Conservation (phyloP, 495 filamentous ascomycete genomes). For the Penicillium ochrochloron region DNA sequence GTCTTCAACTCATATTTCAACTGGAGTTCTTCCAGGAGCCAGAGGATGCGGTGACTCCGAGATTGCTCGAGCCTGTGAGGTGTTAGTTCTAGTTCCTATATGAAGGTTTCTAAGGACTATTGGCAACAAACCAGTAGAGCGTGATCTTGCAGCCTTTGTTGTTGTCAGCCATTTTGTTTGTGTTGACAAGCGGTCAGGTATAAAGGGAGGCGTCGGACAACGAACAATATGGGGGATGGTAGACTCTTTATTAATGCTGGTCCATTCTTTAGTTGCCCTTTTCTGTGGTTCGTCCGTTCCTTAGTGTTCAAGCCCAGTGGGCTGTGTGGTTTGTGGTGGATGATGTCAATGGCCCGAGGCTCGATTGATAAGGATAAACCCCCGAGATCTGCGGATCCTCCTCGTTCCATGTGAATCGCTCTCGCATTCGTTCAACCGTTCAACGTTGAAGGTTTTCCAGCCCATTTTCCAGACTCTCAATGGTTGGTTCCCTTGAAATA, state of each 20-base stretch:
- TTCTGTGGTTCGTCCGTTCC: background rate
- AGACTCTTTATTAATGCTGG: background rate
- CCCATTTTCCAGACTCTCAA: background rate
- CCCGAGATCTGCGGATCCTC: slow-evolving; percentile 21
- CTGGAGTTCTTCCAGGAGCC: slow-evolving; percentile 86
- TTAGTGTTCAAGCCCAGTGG: background rate
- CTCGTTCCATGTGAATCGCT: slow-evolving; percentile 24
- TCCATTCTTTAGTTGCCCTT: background rate
- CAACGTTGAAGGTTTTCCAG: background rate
- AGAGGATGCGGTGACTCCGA: slow-evolving; percentile 83
- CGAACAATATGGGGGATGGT: background rate
- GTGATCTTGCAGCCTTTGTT: slow-evolving; percentile 65
- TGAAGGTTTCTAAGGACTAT: background rate
- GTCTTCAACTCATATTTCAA: slow-evolving; percentile 76
- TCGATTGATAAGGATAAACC: slow-evolving; percentile 24
- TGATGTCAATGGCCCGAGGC: slow-evolving; percentile 36
- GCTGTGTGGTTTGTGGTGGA: background rate
- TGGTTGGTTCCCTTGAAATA: background rate
- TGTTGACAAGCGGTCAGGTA: background rate
- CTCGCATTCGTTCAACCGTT: background rate
- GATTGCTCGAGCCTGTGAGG: slow-evolving; percentile 44
- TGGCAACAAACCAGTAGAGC: slow-evolving; percentile 68
- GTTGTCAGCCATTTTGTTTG: slow-evolving; percentile 34
- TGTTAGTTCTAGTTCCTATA: background rate
- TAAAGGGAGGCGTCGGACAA: background rate